Evolutionary conservation across 495 filamentous ascomycete species (phyloP).

Genomic region (Aspergillus heteromorphus): DNA sequence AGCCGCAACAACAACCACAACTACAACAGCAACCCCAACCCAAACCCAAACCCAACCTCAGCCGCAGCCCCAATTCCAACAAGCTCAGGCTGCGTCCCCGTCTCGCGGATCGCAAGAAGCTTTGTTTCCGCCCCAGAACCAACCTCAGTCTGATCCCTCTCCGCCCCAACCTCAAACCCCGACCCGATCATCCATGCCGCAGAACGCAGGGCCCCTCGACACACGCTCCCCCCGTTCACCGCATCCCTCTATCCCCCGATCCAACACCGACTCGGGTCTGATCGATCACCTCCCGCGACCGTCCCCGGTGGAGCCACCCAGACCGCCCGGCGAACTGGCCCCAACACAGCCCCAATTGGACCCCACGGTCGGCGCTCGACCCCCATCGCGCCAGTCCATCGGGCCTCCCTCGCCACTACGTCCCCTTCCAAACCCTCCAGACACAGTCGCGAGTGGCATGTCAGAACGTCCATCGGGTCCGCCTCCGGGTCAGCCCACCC

Average conservation of each 20-base stretch:
- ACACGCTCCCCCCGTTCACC: slow-evolving; percentile 15
- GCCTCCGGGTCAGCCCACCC: slow-evolving; percentile 6
- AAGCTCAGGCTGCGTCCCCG: background rate
- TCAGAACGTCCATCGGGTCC: slow-evolving; percentile 30
- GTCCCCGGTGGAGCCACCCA: slow-evolving; percentile 20
- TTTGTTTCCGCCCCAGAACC: background rate
- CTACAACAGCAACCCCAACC: slow-evolving; percentile 10
- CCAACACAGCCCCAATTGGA: slow-evolving; percentile 21
- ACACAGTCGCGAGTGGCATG: slow-evolving; percentile 19
- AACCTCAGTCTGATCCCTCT: background rate
- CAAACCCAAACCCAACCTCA: slow-evolving; percentile 6
- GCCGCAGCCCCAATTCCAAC: background rate
- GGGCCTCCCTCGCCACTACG: slow-evolving; percentile 32
- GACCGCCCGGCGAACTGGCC: slow-evolving; percentile 26
- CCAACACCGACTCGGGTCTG: slow-evolving; percentile 26
- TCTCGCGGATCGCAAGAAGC: background rate
- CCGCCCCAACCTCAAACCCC: background rate
- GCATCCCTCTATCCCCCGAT: slow-evolving; percentile 20
- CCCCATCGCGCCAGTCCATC: slow-evolving; percentile 59
- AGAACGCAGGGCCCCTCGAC: slow-evolving; percentile 11
- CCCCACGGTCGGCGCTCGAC: slow-evolving; percentile 25
- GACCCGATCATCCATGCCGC: slow-evolving; percentile 24
- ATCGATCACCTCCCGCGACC: slow-evolving; percentile 44
- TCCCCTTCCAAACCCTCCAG: slow-evolving; percentile 18
- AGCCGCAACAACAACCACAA: background rate